Conservation (phyloP, 2,329 filamentous ascomycete genomes). For the Colletotrichum zoysiae region DNA sequence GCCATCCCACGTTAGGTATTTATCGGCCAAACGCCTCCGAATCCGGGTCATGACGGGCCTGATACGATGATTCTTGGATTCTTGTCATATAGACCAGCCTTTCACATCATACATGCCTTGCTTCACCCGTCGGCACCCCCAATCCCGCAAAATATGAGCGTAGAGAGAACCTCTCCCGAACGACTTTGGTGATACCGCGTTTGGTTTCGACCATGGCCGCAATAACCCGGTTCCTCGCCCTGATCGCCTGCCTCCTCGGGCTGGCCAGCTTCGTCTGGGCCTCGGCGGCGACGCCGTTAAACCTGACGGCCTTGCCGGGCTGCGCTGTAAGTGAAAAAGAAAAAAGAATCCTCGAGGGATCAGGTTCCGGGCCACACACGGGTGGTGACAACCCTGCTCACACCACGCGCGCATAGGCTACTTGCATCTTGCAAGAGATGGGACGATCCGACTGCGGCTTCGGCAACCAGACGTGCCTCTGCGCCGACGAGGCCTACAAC, state of each 20-base stretch:
- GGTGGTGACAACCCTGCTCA: not conserved
- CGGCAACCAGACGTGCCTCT: not conserved
- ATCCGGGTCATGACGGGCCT: too few relatives aligned
- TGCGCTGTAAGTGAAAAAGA: not conserved
- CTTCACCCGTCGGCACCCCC: too few relatives aligned
- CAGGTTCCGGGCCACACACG: not conserved
- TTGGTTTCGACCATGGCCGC: not conserved
- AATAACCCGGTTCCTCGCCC: not conserved
- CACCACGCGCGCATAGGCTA: not conserved
- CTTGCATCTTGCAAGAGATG: not conserved
- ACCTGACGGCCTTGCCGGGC: not conserved
- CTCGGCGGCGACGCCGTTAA: not conserved
- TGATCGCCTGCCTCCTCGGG: not conserved
- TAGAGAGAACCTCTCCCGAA: not conserved
- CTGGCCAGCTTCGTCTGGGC: not conserved
- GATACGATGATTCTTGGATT: too few relatives aligned
- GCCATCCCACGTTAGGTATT: too few relatives aligned
- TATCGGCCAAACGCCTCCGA: too few relatives aligned
- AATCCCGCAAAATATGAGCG: not conserved
- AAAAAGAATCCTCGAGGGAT: not conserved
- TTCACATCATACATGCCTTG: too few relatives aligned
- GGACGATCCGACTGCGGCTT: not conserved
- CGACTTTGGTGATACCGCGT: not conserved
- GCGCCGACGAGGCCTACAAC: not conserved
- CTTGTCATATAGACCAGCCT: too few relatives aligned